A percentile compares a stretch with the other conserved stretches of the same genome.
phyloP scores from a whole-genome alignment of 148 eudicot species.

The Amaranthus cruentus region DNA sequence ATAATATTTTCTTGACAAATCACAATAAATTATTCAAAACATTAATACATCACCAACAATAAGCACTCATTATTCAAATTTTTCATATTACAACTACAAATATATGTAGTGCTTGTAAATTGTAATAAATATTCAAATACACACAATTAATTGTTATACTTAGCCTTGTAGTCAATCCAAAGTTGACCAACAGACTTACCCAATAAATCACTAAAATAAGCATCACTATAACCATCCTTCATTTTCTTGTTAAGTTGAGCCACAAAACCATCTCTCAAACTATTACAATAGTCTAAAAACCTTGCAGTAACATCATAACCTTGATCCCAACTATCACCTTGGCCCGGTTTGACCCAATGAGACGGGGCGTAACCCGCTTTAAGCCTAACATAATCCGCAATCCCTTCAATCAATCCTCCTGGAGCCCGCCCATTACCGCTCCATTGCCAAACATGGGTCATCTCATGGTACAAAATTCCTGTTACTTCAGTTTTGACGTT shows the following conservation, averaged over 20 bases:
- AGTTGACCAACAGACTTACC: slow-evolving; percentile 39
- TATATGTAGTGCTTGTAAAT: background rate
- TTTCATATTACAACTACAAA: too few relatives aligned
- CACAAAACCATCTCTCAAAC: slow-evolving; percentile 39
- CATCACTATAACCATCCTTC: slow-evolving; percentile 29
- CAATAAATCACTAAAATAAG: slow-evolving; percentile 32
- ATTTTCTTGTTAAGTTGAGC: slow-evolving; percentile 40
- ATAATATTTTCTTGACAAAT: too few relatives aligned
- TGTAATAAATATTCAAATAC: background rate
- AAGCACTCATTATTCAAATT: too few relatives aligned
- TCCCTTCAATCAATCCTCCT: slow-evolving; percentile 35
- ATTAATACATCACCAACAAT: too few relatives aligned
- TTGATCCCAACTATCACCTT: slow-evolving; percentile 42
- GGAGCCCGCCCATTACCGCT: slow-evolving; percentile 32
- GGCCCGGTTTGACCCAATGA: slow-evolving; percentile 38
- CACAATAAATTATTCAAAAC: too few relatives aligned
- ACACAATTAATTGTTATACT: background rate
- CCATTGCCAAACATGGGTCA: slow-evolving; percentile 51
- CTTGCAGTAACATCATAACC: slow-evolving; percentile 42
- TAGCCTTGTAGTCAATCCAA: slow-evolving; percentile 29
- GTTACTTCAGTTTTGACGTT: slow-evolving; percentile 34
- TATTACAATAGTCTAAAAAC: slow-evolving; percentile 48
- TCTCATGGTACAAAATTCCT: slow-evolving; percentile 42
- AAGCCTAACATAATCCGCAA: slow-evolving; percentile 49
- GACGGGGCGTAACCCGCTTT: slow-evolving; percentile 39